Base-by-base conservation (phyloP, 495 filamentous ascomycete species). In the Extremus antarcticus region DNA sequence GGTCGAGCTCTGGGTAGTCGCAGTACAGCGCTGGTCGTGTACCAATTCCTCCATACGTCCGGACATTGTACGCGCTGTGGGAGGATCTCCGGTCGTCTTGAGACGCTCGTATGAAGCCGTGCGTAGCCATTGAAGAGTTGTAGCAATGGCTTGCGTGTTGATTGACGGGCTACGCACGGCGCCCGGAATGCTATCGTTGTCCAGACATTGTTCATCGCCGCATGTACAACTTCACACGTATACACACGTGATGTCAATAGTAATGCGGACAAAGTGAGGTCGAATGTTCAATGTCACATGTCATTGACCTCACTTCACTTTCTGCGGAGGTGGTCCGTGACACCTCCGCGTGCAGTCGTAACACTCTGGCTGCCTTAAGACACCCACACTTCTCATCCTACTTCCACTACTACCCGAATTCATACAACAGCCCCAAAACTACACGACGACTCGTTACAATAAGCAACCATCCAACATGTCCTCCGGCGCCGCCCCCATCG, bases 401-500 rank as follows among this genome's bases (percentile, higher is more conserved):
- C 29, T 13, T 35, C 13, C 29, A 35, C 7, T 7, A 35, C 29
- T 35, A 4, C 29, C 13, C 47, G 47, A 8, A 29, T 22, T 15
- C 47, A 23, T 29, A 23, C 4, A 49, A 22, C 47, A 49, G 21
- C 41, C 8, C n/a, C 16, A 45, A 21, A 45, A 7, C 4, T 35
- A 4, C 4, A 35, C 29, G 29, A 13, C n/a, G n/a, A n/a, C n/a
- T n/a, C n/a, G n/a, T n/a, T n/a, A 39, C 35, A 45, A 45, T 9
- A 17, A 7, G 8, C 16, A 45, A 17, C 41, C n/a, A n/a, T n/a
- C n/a, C n/a, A 45, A 45, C 4, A 35, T 29, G 23, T 39, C 50
- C 39, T 69, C 70, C 52, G 23, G 77, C 16, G 38, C 49, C 43
- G 50, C 63, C 22, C 83, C 84, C 32, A 87, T 88, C 55, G 61